Evolutionary conservation across 2,329 filamentous ascomycete species (phyloP).

Genomic region (Sphaerulina populicola): DNA sequence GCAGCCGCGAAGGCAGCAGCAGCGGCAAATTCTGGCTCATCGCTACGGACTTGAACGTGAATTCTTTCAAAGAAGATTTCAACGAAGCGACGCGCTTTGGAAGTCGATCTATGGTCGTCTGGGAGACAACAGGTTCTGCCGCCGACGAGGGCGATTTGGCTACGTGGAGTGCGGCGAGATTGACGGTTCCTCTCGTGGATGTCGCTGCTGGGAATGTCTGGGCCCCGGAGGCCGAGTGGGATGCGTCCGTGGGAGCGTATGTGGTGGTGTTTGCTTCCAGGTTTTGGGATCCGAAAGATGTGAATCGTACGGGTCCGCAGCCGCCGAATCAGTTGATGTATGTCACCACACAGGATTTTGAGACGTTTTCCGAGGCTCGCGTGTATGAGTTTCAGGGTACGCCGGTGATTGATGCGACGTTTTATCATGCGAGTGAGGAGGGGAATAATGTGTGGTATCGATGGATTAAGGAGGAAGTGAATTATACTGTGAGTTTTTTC

Average conservation of each 20-base stretch:
- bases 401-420: conserved; percentile 19
- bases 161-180: conserved; percentile 10
- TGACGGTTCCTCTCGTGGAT: conserved; percentile 10
- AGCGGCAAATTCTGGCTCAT: conserved; percentile 19
- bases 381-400: conserved; percentile 16
- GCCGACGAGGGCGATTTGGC: background rate
- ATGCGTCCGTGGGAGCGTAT: conserved; percentile 8
- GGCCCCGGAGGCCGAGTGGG: conserved; percentile 17
- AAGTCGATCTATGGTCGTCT: conserved; percentile 17
- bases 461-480: conserved; percentile 17
- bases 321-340: conserved; percentile 18
- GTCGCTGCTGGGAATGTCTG: conserved; percentile 15
- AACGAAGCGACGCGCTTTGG: conserved; percentile 22
- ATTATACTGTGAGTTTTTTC: conserved; percentile 6
- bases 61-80: conserved; percentile 23
- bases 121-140: conserved; percentile 9
- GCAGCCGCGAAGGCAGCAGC: conserved; percentile 9
- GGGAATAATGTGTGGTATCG: conserved; percentile 18
- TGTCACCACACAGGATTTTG: conserved; percentile 16
- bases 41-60: conserved; percentile 20
- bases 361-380: conserved; percentile 14
- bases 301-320: conserved; percentile 10
- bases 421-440: conserved; percentile 10
- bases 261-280: conserved; percentile 14
- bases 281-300: conserved; percentile 13